Conservation (phyloP, 1,139 yeast species). For the Suhomyces bolitotheri region DNA sequence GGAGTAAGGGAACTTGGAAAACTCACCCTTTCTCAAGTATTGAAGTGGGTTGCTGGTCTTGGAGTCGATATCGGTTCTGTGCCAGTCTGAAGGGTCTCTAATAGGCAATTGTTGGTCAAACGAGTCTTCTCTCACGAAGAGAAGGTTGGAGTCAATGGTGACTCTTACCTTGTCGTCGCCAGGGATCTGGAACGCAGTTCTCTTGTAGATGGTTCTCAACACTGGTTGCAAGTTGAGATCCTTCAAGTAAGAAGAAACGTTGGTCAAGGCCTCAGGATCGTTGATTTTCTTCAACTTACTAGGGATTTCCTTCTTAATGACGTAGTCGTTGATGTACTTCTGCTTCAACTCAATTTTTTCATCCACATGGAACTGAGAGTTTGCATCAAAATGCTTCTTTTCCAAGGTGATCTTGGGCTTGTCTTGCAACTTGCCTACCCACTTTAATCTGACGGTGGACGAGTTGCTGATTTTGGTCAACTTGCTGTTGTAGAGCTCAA, state of each 20-base stretch:
- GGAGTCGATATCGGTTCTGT: conserved; percentile 85
- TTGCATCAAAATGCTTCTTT: conserved; percentile 66
- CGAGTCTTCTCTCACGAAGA: conserved; percentile 87
- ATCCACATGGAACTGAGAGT: conserved; percentile 54
- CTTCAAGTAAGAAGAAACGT: conserved; percentile 62
- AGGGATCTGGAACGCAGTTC: conserved; percentile 97
- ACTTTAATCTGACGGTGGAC: conserved; percentile 78
- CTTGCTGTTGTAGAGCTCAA: conserved; percentile 84
- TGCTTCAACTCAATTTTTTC: conserved; percentile 71
- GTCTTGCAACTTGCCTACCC: conserved; percentile 83
- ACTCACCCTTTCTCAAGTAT: conserved; percentile 83
- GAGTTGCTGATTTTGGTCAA: conserved; percentile 68
- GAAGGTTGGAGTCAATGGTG: conserved; percentile 83
- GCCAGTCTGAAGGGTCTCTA: conserved; percentile 89
- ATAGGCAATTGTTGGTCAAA: conserved; percentile 84
- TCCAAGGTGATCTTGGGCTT: conserved; percentile 80
- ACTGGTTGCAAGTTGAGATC: conserved; percentile 78
- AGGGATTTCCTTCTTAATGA: conserved; percentile 29
- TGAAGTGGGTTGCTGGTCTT: conserved; percentile 67
- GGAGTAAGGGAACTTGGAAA: conserved; percentile 80
- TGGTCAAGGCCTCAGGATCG: conserved; percentile 53
- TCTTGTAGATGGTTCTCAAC: conserved; percentile 79
- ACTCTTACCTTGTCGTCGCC: conserved; percentile 92
- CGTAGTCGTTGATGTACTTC: conserved; percentile 69
- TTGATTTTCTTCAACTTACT: conserved; percentile 19